Evolutionary conservation across 2,329 filamentous ascomycete species (phyloP), one percentile per base, ranked within the genome.

Genomic region (Coniochaeta ligniaria): DNA sequence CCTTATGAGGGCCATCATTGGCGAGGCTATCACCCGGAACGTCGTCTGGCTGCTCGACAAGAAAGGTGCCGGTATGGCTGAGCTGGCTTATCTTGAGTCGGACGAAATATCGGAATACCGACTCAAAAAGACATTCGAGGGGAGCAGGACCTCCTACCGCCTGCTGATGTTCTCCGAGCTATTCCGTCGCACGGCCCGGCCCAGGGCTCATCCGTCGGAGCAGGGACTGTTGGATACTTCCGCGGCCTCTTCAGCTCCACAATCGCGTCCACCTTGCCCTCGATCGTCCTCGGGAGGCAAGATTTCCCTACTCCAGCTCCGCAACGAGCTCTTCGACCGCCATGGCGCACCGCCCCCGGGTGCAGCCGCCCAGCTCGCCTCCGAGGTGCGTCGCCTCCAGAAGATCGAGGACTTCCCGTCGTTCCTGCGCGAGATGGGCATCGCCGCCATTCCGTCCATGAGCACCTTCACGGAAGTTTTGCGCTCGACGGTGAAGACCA

Each of bases 101-200:
- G 68, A 73, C 26, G 62, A 64, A 0, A 63, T 77, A 17, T 81
- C 78, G 1, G 61, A 70, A 0, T 81, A 82, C 64, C 78, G 80
- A 11, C 72, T 83, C 0, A 62, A 71, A 54, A 74, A 74, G 63
- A 82, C 78, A 0, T 83, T 80, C 65, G 66, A 74, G 16, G 79
- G 75, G 16, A 76, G 73, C 22, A 72, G 69, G 31, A 80, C 77
- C 1, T 80, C 77, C 0, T 82, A 82, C 66, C 75, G 78, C 2
- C 73, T 82, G 4, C 72, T 83, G 28, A 82, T 83, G 79, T 81
- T 83, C 69, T 75, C 77, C 11, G 78, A 79, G 60, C 71, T 82
- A 16, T 82, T 83, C 68, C 75, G 76, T 11, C 74, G 69, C 56
- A 76, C 74, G 0, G 78, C 76, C 3, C 73, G 79, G 2, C 72